Evolutionary conservation across 768 basidiomycete species (phyloP).

Genomic region (Suillus lakei): DNA sequence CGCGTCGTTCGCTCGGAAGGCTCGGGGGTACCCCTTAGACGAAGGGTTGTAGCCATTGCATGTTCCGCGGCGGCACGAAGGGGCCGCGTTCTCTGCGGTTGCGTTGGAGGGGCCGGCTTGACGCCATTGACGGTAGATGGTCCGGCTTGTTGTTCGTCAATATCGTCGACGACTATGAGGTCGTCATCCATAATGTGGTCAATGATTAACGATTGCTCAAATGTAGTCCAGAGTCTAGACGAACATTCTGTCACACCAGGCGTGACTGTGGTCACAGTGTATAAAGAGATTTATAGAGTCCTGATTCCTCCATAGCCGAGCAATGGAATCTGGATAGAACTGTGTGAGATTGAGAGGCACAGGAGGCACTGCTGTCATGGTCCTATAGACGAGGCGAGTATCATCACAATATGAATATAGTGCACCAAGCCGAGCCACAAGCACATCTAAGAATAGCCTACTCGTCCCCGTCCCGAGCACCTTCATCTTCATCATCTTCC

Average conservation of each 20-base stretch:
- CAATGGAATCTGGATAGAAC: not conserved
- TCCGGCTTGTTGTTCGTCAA: constrained; percentile 46
- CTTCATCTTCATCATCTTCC: constrained; percentile 18
- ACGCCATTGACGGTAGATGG: constrained; percentile 40
- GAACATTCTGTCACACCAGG: not conserved
- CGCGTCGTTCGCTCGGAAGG: constrained; percentile 58
- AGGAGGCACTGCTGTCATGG: not conserved
- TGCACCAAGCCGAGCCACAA: not conserved
- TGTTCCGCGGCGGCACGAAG: constrained; percentile 38
- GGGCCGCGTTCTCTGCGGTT: constrained; percentile 35
- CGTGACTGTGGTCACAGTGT: not conserved
- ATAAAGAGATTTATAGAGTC: not conserved
- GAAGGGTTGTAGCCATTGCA: constrained; percentile 40
- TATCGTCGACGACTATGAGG: constrained; percentile 65
- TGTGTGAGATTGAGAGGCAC: not conserved
- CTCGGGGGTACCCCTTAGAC: constrained; percentile 34
- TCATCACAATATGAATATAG: not conserved
- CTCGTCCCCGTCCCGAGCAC: constrained; percentile 15
- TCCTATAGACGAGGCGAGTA: not conserved
- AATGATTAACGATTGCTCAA: not conserved
- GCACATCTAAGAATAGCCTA: constrained; percentile 3
- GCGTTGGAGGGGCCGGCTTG: constrained; percentile 16
- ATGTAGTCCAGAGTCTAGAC: not conserved
- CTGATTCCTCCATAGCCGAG: not conserved
- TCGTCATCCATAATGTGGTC: constrained; percentile 56